Evolutionary conservation across 139 green algal genomes (phyloP), one percentile per base, ranked within the genome.

Genomic region (Tetraselmis chui): DNA sequence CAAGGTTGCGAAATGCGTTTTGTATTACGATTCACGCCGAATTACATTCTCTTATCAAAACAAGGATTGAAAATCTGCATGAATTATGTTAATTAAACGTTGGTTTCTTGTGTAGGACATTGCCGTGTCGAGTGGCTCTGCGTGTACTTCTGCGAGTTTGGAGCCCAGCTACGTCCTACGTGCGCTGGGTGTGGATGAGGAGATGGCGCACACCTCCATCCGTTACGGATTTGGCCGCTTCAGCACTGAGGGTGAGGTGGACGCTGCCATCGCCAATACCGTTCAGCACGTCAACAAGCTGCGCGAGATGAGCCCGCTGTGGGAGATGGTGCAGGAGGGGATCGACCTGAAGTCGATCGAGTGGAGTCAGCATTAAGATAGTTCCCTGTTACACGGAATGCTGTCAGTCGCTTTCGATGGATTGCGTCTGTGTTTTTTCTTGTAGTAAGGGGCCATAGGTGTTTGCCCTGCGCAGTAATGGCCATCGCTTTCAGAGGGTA

Each of bases 281-380:
- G 94, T 97, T 77, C 26, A 87, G 59, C 94, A 98, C 76, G 97
- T 99, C 23, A 89, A 95, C 76, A 98, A 98, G 91, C 91, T 99
- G 85, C 89, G 97, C 0, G 92, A 97, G 84, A 97, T 99, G 95
- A 95, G 86, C 75, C 97, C 97, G 0, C 91, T 99, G 59, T 99
- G 95, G 95, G 97, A 99, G 91, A 96, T 99, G 93, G 96, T 97
- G 67, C 94, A 98, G 84, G 93, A 98, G 85, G 96, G 96, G 18
- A 92, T 99, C 1, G 96, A 99, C 89, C 82, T 99, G 32, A 98
- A 98, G 87, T 93, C 30, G 79, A 98, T 99, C 78, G 92, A 98
- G 89, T 99, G 96, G 96, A 88, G 83, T 2, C 96, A 98, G 91
- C 96, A 97, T 83, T 97, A 83, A 18, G 45, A 89, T 28, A 29